Conservation (phyloP, 352 stramenopile species). For the Phytopythium vexans region DNA sequence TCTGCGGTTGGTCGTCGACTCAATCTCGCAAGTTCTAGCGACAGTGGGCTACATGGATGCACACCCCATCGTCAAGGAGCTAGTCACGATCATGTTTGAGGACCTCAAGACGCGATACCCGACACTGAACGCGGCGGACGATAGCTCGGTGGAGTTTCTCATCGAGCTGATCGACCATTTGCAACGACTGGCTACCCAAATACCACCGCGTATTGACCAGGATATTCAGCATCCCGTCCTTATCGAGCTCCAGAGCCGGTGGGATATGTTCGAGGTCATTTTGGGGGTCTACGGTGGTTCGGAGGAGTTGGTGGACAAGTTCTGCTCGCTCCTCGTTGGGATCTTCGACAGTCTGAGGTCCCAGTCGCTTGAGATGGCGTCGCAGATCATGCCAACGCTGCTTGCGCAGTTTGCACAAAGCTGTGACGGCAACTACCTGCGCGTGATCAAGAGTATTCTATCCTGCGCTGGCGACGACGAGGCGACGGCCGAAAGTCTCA, state of each 20-base stretch:
- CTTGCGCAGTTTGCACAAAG: slow-evolving; percentile 62
- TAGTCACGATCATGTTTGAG: slow-evolving; percentile 63
- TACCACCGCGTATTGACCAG: slow-evolving; percentile 65
- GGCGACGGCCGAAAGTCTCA: slow-evolving; percentile 51
- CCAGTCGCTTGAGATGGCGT: slow-evolving; percentile 57
- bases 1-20: slow-evolving; percentile 62
- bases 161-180: slow-evolving; percentile 62
- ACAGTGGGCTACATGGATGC: slow-evolving; percentile 71
- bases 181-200: slow-evolving; percentile 44
- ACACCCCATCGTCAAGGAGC: slow-evolving; percentile 51
- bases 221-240: slow-evolving; percentile 56
- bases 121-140: slow-evolving; percentile 40
- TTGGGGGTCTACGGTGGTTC: slow-evolving; percentile 41
- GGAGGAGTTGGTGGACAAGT: slow-evolving; percentile 55
- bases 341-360: slow-evolving; percentile 62
- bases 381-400: slow-evolving; percentile 56
- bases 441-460: slow-evolving; percentile 72
- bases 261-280: slow-evolving; percentile 49
- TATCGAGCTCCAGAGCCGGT: slow-evolving; percentile 52
- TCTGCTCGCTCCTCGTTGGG: slow-evolving; percentile 51
- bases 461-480: slow-evolving; percentile 57
- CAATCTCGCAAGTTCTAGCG: slow-evolving; percentile 56
- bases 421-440: slow-evolving; percentile 55
- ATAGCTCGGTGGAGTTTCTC: slow-evolving; percentile 48
- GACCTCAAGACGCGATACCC: slow-evolving; percentile 47